Base-by-base conservation (phyloP, 2,329 filamentous ascomycete genomes). In the Graphilbum sp. region DNA sequence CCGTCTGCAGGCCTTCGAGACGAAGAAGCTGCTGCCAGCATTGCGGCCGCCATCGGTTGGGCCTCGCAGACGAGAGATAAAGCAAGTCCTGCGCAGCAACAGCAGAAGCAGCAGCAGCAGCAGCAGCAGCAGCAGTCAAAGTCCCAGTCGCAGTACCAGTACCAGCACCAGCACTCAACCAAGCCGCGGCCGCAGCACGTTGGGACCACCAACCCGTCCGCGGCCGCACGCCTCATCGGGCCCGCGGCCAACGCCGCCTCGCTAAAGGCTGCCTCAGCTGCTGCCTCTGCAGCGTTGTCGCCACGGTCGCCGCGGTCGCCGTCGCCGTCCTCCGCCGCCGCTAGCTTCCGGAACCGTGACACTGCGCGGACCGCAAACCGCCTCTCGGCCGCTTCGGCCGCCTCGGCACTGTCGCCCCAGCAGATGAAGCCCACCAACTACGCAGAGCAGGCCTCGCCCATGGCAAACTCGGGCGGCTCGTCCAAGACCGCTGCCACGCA, bases 31-130 rank as follows among this genome's bases (percentile, higher is more conserved):
- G 83, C 82, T 40, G 83, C 82, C 43, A 72, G 78, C 46, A 74
- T 80, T 39, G 85, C 84, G 38, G 82, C 82, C 31, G 72, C 69
- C 37, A 62, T 88, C 34, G 83, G 83, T 36, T 81, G 83, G 40
- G 23, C 34, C 11, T 36, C 34, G 5, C 64, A 66, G 42, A 25
- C n/a, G 42, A 39, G 25, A 30, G 33, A 24, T 5, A 24, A 24
- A 36, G 20, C 16, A 34, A 13, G 11, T 24, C 5, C 32, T 6
- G 21, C 21, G 21, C 34, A 37, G 12, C 15, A 20, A 3, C 33
- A 37, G 18, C 25, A 20, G 27, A 19, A 34, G 34, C 31, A 34
- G 17, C 21, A 37, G 15, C 35, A 32, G 29, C 12, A 32, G 3
- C 35, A 38, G 31, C 36, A 38, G 36, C 16, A 33, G 16, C 36